These are phyloP conservation scores for Anaeramoeba flamelloides DNA, from an alignment of 78 protist species.

Conservation along the genomic window DNA sequence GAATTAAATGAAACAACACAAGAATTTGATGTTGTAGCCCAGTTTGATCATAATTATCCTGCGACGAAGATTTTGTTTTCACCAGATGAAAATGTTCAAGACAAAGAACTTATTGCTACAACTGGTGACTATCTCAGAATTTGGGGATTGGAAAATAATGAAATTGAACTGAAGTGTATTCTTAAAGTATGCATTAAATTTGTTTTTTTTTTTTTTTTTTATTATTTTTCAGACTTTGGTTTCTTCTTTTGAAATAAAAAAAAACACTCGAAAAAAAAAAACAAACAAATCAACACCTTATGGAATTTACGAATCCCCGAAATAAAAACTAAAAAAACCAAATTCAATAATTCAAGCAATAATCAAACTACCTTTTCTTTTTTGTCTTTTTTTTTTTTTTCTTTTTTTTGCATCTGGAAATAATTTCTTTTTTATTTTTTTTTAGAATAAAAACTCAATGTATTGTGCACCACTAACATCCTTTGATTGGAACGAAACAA, in stretches of 20 bases:
- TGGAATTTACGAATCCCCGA: too few species aligned
- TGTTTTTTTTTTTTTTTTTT: too few species aligned
- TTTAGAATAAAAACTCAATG: slow-evolving; percentile 64
- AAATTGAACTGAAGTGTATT: too few species aligned
- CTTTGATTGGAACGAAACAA: slow-evolving; percentile 86
- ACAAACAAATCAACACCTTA: too few species aligned
- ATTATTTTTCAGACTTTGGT: too few species aligned
- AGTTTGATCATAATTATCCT: slow-evolving; percentile 77
- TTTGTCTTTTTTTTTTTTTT: background rate
- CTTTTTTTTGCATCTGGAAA: too few species aligned
- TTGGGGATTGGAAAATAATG: too few species aligned
- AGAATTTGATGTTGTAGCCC: slow-evolving; percentile 22
- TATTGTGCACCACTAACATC: slow-evolving; percentile 92
- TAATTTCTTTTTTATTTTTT: background rate
- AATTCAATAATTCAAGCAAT: too few species aligned
- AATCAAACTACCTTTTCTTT: background rate
- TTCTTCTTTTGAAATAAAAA: too few species aligned
- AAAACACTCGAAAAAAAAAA: too few species aligned
- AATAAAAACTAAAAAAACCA: too few species aligned
- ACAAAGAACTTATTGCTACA: slow-evolving; percentile 84
- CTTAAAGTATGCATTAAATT: too few species aligned
- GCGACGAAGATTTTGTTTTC: slow-evolving; percentile 79
- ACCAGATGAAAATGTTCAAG: slow-evolving; percentile 61
- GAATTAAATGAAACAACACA: slow-evolving; percentile 33
- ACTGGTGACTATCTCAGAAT: slow-evolving; percentile 87